Evolutionary conservation across 2,329 filamentous ascomycete species (phyloP), one percentile per base, ranked within the genome.

Genomic region (Byssothecium circinans): DNA sequence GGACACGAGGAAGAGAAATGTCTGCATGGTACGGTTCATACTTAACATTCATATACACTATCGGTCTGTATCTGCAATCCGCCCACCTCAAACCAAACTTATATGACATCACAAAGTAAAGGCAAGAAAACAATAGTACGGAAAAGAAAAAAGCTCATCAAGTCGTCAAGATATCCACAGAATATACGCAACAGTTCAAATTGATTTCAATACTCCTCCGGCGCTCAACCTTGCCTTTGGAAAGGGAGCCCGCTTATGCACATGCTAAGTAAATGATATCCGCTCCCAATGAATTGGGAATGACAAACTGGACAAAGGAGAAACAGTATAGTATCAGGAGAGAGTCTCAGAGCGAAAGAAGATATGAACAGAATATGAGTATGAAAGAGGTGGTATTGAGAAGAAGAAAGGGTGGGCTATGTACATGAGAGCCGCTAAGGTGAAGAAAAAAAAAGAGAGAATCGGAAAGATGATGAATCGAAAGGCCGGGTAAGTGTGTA

Each of bases 321-420:
- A 20, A 8, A 19, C 15, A 12, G n/a, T 12, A 20, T 4, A 3
- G 11, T 14, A 38, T n/a, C 18, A 38, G 20, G 12, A 38, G 8
- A 36, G 14, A 15, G 20, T 22, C 18, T 14, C 18, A 22, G 19
- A 23, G 5, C 11, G 18, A 22, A 18, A 36, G 15, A 36, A 20
- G n/a, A 7, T 18, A 41, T 30, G 15, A n/a, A 32, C 23, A 41
- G 27, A 20, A n/a, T 41, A 30, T 41, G 17, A 17, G 14, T 22
- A 29, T 25, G n/a, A n/a, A n/a, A n/a, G n/a, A n/a, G n/a, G n/a
- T 17, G 30, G 29, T 41, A 43, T 46, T 43, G 14, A 38, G 15
- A 45, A 43, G 38, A 22, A 25, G 37, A 45, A 44, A 49, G 25
- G 35, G 29, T 32, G 38, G 44, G 45, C 43, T 47, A 53, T 52